Evolutionary conservation across 441 rosid species (phyloP), one percentile per base, ranked within the genome.

Genomic region (Flueggea neowawraea): DNA sequence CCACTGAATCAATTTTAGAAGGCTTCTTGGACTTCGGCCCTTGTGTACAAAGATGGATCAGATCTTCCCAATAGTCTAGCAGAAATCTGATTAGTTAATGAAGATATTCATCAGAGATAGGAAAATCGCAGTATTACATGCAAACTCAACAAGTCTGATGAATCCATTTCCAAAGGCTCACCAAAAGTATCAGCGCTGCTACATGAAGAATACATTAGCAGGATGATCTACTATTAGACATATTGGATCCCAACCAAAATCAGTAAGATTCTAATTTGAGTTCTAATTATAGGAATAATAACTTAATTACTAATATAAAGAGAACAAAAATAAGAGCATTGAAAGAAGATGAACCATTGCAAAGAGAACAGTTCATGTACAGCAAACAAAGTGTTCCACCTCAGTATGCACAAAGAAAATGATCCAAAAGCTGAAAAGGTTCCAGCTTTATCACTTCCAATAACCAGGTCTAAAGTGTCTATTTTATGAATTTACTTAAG

Each of bases 141-240:
- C 50, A 58, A 64, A 69, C 51, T 54, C 53, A 45, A 62, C 55
- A 60, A 65, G 49, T 71, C 72, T 54, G 85, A 78, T 66, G 74
- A 50, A 73, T 82, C 81, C 70, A 73, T 62, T 73, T 62, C 84
- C 75, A 77, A 72, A 12, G 82, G 83, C 71, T 75, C 84, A 64
- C 84, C 87, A 63, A 76, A 44, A 53, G 50, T 39, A 70, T 76
- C 76, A 56, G 57, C 72, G 75, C 77, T 84, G 69, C 98, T 87
- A 79, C 75, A 64, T 57, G 59, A 57, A 64, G 59, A 68, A 59
- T 68, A 79, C 50, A 47, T 11, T 10, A 47, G 50, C 7, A 47
- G 50, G 50, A 47, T 47, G 12, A 47, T 47, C 50, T 12, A 47
- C 2, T 12, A 47, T 11, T 2, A 10, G n/a, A 47, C 14, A 47